phyloP scores from a whole-genome alignment of 768 basidiomycete species.

The Artomyces pyxidatus region DNA sequence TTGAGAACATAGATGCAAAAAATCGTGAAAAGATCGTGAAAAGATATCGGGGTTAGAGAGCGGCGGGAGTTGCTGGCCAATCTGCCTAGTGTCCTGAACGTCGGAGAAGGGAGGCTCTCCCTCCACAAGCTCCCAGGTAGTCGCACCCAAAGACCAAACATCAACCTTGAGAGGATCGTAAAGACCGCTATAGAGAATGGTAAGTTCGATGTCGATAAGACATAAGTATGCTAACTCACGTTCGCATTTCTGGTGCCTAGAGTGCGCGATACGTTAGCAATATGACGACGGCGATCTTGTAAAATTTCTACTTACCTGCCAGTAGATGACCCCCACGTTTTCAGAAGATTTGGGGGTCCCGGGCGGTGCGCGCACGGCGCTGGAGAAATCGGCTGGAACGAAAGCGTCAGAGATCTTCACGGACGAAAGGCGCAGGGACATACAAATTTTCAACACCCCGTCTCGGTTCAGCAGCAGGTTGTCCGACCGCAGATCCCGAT shows the following conservation, averaged over 20 bases:
- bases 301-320: slow-evolving; percentile 54
- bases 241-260: slow-evolving; percentile 68
- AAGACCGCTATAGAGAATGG: slow-evolving; percentile 3
- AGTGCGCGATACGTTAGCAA: not conserved
- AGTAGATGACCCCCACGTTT: slow-evolving; percentile 64
- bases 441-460: slow-evolving; percentile 71
- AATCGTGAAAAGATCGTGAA: slow-evolving; percentile 17
- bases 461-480: slow-evolving; percentile 64
- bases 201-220: not conserved
- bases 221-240: slow-evolving; percentile 32
- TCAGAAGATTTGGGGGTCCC: slow-evolving; percentile 46
- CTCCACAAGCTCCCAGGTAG: slow-evolving; percentile 15
- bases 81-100: slow-evolving; percentile 9
- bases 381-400: slow-evolving; percentile 73
- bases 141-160: slow-evolving; percentile 17
- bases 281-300: not conserved
- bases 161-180: slow-evolving; percentile 16
- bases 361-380: slow-evolving; percentile 52
- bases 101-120: slow-evolving; percentile 13
- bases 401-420: not conserved
- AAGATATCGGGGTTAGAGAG: slow-evolving; percentile 9
- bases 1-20: slow-evolving; percentile 15
- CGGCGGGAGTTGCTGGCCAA: slow-evolving; percentile 11
- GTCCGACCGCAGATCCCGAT: slow-evolving; percentile 80
- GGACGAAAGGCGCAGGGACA: slow-evolving; percentile 18